phyloP scores from a whole-genome alignment of 176 grass and related monocot genomes.

The Eremochloa ophiuroides region DNA sequence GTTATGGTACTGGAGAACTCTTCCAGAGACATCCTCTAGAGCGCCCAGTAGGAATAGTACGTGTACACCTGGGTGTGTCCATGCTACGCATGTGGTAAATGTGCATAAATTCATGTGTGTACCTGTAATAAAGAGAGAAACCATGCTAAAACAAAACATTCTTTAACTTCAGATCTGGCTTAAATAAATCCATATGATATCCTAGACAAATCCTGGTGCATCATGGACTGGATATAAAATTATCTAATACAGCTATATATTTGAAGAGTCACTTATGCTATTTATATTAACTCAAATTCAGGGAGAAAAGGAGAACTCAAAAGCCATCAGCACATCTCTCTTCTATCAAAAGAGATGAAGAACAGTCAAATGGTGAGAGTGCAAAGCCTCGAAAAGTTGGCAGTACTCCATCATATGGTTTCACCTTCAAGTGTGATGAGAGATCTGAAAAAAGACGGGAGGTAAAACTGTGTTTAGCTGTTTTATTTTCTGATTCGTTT shows the following conservation, averaged over 20 bases:
- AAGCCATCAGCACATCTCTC: constrained; percentile 34
- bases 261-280: not conserved
- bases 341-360: constrained; percentile 41
- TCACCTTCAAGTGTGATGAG: constrained; percentile 69
- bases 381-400: constrained; percentile 33
- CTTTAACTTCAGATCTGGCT: not conserved
- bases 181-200: not conserved
- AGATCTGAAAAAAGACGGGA: constrained; percentile 63
- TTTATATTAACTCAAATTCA: constrained; percentile 41
- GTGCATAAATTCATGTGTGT: not conserved
- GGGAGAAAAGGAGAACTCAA: constrained; percentile 38
- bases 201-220: constrained; percentile 6
- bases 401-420: constrained; percentile 46
- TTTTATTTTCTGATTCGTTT: constrained; percentile 3
- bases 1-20: not conserved
- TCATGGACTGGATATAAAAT: not conserved
- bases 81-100: not conserved
- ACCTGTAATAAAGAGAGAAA: not conserved
- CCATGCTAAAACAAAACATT: not conserved
- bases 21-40: not conserved
- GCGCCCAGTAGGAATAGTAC: not conserved
- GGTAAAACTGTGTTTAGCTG: constrained; percentile 18
- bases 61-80: not conserved
- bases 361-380: constrained; percentile 37
- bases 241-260: constrained; percentile 13